phyloP scores from a whole-genome alignment of 768 basidiomycete species.

The Leccinellum albellum region DNA sequence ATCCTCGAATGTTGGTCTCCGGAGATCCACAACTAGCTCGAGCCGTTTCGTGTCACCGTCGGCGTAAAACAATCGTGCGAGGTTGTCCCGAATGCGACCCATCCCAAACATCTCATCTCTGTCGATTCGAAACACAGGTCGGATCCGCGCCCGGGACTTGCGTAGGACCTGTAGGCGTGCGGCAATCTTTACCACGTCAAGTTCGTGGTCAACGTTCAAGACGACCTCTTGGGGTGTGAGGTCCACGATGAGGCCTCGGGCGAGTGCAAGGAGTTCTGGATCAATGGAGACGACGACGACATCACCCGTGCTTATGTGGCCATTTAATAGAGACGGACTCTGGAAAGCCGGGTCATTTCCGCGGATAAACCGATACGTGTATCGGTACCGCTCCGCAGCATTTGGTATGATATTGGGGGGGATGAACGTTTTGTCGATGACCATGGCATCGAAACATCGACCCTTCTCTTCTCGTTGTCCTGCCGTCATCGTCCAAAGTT shows the following conservation, averaged over 20 bases:
- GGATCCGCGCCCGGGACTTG: conserved; percentile 8
- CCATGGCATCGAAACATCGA: conserved; percentile 81
- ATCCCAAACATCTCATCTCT: conserved; percentile 91
- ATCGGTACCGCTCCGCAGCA: conserved; percentile 66
- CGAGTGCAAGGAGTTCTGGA: conserved; percentile 78
- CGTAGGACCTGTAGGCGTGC: conserved; percentile 32
- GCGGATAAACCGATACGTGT: conserved; percentile 70
- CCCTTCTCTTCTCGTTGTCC: conserved; percentile 76
- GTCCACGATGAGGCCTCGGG: conserved; percentile 77
- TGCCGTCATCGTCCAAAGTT: conserved; percentile 90
- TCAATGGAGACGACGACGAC: conserved; percentile 85
- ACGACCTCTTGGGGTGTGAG: conserved; percentile 61
- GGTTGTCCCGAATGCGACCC: conserved; percentile 84
- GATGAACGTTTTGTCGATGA: conserved; percentile 47
- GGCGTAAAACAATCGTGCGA: conserved; percentile 83
- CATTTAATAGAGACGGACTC: conserved; percentile 53
- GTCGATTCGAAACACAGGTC: conserved; percentile 75
- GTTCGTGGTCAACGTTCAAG: conserved; percentile 78
- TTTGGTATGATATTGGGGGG: conserved; percentile 13
- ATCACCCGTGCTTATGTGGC: conserved; percentile 76
- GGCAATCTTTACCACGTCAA: conserved; percentile 51
- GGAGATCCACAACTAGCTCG: conserved; percentile 78
- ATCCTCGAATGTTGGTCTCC: conserved; percentile 58
- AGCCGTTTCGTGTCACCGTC: conserved; percentile 67
- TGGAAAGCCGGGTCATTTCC: conserved; percentile 14